These are phyloP conservation scores for Flueggea neowawraea DNA, from an alignment of 441 rosid species.

Conservation along the genomic window DNA sequence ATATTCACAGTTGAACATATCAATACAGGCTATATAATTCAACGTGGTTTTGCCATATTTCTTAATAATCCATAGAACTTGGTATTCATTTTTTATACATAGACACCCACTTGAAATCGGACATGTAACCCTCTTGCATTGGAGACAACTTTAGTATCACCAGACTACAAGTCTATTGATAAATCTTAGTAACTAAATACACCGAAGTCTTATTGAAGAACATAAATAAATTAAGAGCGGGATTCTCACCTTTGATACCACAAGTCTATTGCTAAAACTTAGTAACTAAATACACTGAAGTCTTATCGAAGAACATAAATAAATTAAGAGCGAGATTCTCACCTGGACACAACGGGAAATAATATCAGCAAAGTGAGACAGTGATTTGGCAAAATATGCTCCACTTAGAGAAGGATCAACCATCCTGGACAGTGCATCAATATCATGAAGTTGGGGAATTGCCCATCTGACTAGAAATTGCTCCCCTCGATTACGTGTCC, in stretches of 20 bases:
- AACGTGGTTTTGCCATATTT: too few relatives aligned
- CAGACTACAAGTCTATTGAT: too few relatives aligned
- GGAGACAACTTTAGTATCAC: too few relatives aligned
- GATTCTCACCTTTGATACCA: slow-evolving; percentile 61
- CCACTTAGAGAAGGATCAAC: slow-evolving; percentile 90
- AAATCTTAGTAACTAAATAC: too few relatives aligned
- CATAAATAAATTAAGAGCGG: not conserved
- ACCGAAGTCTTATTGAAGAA: not conserved
- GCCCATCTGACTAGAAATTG: slow-evolving; percentile 99
- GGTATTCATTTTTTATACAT: too few relatives aligned
- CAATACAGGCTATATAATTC: too few relatives aligned
- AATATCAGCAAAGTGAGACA: slow-evolving; percentile 91
- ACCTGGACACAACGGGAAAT: slow-evolving; percentile 96
- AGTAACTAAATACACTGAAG: not conserved
- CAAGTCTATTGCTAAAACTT: too few relatives aligned
- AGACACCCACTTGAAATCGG: too few relatives aligned
- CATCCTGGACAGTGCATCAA: slow-evolving; percentile 87
- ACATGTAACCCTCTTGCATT: too few relatives aligned
- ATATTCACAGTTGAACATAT: too few relatives aligned
- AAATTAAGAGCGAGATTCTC: slow-evolving; percentile 3
- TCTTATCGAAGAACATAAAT: not conserved
- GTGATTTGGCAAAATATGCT: slow-evolving; percentile 77
- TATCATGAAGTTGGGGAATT: slow-evolving; percentile 91
- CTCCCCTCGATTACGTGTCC: slow-evolving; percentile 73
- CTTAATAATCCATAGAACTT: too few relatives aligned